Base-by-base conservation (phyloP, 1,139 yeast species). In the Suhomyces anneliseae region DNA sequence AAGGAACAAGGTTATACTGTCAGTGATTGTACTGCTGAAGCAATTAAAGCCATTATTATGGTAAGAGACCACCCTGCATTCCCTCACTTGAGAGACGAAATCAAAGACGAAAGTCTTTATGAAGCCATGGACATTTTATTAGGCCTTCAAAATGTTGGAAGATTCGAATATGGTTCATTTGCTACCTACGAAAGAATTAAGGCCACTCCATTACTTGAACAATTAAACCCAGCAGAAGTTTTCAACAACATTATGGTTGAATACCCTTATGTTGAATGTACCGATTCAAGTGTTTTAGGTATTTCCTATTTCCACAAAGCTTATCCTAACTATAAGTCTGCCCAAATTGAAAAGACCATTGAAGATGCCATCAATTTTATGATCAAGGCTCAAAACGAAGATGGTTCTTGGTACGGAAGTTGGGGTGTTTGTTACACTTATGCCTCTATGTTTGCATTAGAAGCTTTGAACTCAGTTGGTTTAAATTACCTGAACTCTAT, bases 231-330 rank as follows among this genome's bases (percentile, higher is more conserved):
- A 0, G 99, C 99, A 0, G 99, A 95, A 64, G 99, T 95, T 0
- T 95, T 95, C 69, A 96, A 96, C 51, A 90, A 93, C 57, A 95
- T 95, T 51, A 95, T 95, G 99, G 96, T 93, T 11, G 99, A 95
- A 64, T 93, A 89, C 63, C 98, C 99, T 0, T 95, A 95, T 60
- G 97, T 93, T 32, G 99, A 95, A 65, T 95, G 99, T 65, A 90
- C 99, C 0, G 99, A 95, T 65, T 90, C 98, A 1, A 85, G 93
- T 1, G 96, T 93, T 2, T 71, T 93, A 41, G 99, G 99, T 0
- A 72, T 95, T 50, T 83, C 90, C 0, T 87, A 86, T 62, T 95
- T 92, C 71, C 75, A 85, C 40, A 75, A 82, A 51, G 70, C 76
- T 55, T 82, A 83, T 61, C 79, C 79, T 0, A 70, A 79, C 42